Base-by-base conservation (phyloP, 805 yeast genomes). In the Candida succiphila region DNA sequence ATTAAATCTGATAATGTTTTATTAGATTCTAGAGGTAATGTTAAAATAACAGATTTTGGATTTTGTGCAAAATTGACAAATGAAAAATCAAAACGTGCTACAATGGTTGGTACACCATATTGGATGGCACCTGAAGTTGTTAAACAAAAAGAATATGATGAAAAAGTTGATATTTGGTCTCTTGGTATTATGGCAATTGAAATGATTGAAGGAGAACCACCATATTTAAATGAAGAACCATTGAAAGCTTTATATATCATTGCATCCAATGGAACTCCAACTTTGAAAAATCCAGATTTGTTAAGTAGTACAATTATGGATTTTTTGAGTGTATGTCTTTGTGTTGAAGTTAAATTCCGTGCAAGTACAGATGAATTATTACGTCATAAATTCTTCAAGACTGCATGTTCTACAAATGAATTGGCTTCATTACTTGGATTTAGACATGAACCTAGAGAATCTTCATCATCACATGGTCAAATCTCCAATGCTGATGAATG, bases 121-220 rank as follows among this genome's bases (percentile, higher is more conserved):
- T 92, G 99, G 99, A 92, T 92, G 99, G 99, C 99, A 0, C 99
- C 99, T 1, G 99, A 92, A 56, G 96, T 92, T 34, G 96, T 92
- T 19, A 76, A 88, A 15, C 75, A 94, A 46, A 88, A 87, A 55
- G 96, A 88, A 51, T 92, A 92, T 52, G 98, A 94, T 24, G 92
- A 94, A 31, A 88, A 92, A 54, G 95, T 92, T 29, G 99, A 92
- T 60, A 79, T 92, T 32, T 92, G 99, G 99, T 86, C 96, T 7
- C 62, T 92, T 41, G 98, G 99, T 44, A 92, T 92, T 43, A 92
- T 92, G 97, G 78, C 85, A 16, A 92, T 92, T 49, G 99, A 92
- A 60, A 89, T 92, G 97, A 85, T 92, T 44, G 98, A 92, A 59
- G 96, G 96, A 18, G 98, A 92, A 56, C 99, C 99, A 12, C 99